These are phyloP conservation scores for Chlamydomonas sp. DNA, from an alignment of 139 green algal genomes.

Conservation along the genomic window DNA sequence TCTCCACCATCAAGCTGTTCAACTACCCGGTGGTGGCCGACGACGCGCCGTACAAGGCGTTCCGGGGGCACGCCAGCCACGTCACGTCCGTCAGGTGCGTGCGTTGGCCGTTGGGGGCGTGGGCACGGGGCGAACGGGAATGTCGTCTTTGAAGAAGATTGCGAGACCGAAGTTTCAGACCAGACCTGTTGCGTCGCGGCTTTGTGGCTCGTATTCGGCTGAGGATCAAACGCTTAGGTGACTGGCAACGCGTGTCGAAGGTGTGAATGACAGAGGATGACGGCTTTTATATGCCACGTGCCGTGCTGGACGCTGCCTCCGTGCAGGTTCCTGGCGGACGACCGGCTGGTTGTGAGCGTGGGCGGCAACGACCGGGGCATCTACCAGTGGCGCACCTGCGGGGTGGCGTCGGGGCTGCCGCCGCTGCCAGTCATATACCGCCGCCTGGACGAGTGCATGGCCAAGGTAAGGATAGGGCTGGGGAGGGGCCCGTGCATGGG, in stretches of 20 bases:
- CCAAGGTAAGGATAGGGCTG: background rate
- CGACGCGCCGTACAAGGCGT: conserved; percentile 68
- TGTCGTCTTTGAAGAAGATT: no score
- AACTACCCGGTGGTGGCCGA: conserved; percentile 70
- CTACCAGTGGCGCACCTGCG: conserved; percentile 61
- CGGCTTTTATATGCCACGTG: background rate
- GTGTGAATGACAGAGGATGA: no score
- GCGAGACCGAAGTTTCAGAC: no score
- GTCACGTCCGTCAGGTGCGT: conserved; percentile 54
- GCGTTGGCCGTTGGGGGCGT: background rate
- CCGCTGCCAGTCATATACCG: conserved; percentile 12
- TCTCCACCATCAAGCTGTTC: conserved; percentile 65
- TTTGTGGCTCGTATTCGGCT: no score
- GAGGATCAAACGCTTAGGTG: no score
- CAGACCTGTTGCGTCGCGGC: no score
- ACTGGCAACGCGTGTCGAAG: no score
- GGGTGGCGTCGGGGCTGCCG: conserved; percentile 17
- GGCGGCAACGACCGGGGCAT: conserved; percentile 62
- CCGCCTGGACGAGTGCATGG: background rate
- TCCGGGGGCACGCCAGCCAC: conserved; percentile 58
- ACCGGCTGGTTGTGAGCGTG: conserved; percentile 49
- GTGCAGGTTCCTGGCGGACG: conserved; percentile 41
- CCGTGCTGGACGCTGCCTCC: background rate
- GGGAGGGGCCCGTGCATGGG: no score
- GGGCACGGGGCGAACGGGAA: no score